These are phyloP conservation scores for Capsella bursapastoris DNA, from an alignment of 345 rosid genomes.

Conservation along the genomic window DNA sequence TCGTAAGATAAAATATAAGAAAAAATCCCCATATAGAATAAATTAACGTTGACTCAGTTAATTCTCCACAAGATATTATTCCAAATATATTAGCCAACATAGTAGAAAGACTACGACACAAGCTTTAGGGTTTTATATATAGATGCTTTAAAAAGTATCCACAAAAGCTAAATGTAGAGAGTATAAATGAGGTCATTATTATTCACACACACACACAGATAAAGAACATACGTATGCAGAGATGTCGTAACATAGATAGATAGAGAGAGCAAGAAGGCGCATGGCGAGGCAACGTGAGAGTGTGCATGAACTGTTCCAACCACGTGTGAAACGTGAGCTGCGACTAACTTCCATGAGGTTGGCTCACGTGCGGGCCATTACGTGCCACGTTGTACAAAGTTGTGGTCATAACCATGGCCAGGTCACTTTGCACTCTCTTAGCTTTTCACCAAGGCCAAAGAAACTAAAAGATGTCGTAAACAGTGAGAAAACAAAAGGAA, in stretches of 20 bases:
- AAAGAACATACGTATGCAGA: background rate
- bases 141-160: background rate
- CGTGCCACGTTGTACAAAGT: slow-evolving; percentile 40
- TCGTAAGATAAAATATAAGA: background rate
- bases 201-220: background rate
- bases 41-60: slow-evolving; percentile 8
- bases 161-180: slow-evolving; percentile 9
- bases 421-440: slow-evolving; percentile 40
- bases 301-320: slow-evolving; percentile 45
- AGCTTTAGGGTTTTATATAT: slow-evolving; percentile 26
- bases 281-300: slow-evolving; percentile 43
- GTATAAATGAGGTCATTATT: slow-evolving; percentile 31
- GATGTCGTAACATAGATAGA: background rate
- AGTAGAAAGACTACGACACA: slow-evolving; percentile 22
- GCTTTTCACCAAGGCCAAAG: slow-evolving; percentile 37
- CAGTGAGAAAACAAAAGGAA: slow-evolving; percentile 17
- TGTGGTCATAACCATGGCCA: slow-evolving; percentile 42
- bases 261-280: slow-evolving; percentile 33
- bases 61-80: slow-evolving; percentile 13
- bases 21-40: background rate
- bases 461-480: slow-evolving; percentile 27
- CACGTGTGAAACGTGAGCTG: slow-evolving; percentile 42
- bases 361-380: slow-evolving; percentile 39
- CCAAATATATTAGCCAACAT: slow-evolving; percentile 11
- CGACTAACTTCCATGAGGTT: slow-evolving; percentile 42